Base-by-base conservation (phyloP, 148 eudicot species). In the Mesembryanthemum crystallinum region DNA sequence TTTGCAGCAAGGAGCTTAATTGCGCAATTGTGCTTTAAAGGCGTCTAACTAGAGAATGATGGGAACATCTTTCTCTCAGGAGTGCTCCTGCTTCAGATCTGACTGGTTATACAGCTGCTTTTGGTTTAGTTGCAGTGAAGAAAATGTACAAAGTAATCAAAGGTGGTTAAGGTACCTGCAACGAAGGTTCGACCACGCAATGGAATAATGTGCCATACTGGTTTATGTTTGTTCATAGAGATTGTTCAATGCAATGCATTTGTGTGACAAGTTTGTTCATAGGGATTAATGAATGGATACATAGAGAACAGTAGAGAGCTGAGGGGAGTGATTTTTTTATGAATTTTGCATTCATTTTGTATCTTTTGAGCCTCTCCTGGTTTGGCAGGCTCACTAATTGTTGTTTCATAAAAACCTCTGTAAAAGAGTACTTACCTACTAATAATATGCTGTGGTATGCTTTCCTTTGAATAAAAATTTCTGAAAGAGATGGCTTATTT, bases 31-130 rank as follows among this genome's bases (percentile, higher is more conserved):
- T 18, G 20, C n/a, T 64, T 64, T 18, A 23, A 64, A 37, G 68
- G 28, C 76, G 76, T 64, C 72, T 71, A 80, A 75, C 75, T 62
- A 55, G 67, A 71, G 73, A 76, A 55, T 67, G 37, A 76, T 37
- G 23, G 55, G 51, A 81, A 49, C 39, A 59, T 57, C 49, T 8
- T 69, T 51, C 51, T 70, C 60, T 32, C 23, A 35, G 70, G 32
- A 11, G 8, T 43, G 49, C 51, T 29, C 29, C 55, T n/a, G 25
- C 47, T 65, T 66, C 28, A 39, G 25, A 28, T 27, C 35, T 32
- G 32, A 42, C 65, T 64, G 65, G 32, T 57, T 45, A 43, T 64
- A n/a, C 71, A 72, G 65, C 24, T 67, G 47, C 69, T 47, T 70
- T 77, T 72, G 54, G 68, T 62, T 64, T 23, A 35, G 8, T 57